A percentile compares a stretch with the other conserved stretches of the same genome.
Evolutionary conservation across 2,329 filamentous ascomycete genomes (phyloP).

Genomic region (Epichloe elymi): DNA sequence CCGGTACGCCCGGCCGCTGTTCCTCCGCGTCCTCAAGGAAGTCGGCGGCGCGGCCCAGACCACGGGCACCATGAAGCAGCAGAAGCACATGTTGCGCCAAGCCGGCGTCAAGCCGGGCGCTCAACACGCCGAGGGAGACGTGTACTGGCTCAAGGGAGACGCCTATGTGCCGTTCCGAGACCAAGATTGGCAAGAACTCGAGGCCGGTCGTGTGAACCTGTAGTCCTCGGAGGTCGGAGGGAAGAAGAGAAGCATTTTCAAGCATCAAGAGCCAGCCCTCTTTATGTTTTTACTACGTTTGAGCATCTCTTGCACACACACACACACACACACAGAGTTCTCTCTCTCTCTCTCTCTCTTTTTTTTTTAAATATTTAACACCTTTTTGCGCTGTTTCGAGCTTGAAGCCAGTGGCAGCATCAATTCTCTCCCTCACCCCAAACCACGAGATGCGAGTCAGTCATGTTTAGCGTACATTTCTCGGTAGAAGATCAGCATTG

Average conservation of each 20-base stretch:
- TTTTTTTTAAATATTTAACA: no score
- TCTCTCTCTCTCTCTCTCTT: no score
- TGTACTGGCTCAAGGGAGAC: constrained; percentile 54
- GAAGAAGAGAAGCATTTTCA: background rate
- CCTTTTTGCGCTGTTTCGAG: no score
- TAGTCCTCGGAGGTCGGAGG: constrained; percentile 19
- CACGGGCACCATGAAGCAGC: constrained; percentile 82
- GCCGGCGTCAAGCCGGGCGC: constrained; percentile 56
- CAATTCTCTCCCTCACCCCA: no score
- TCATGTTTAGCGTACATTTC: background rate
- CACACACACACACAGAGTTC: no score
- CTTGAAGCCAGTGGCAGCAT: no score
- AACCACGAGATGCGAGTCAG: background rate
- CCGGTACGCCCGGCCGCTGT: constrained; percentile 63
- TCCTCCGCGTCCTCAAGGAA: constrained; percentile 53
- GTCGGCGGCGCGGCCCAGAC: constrained; percentile 43
- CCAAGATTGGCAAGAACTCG: constrained; percentile 56
- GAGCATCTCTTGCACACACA: background rate
- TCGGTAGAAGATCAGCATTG: background rate
- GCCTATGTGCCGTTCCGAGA: constrained; percentile 55
- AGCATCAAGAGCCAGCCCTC: background rate
- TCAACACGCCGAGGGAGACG: constrained; percentile 23
- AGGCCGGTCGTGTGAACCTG: constrained; percentile 56
- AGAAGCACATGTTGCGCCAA: constrained; percentile 59
- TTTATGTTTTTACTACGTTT: background rate